These are phyloP conservation scores for Hyaloraphidium curvatum DNA, from an alignment of 192 early-diverging fungal species.

Conservation along the genomic window DNA sequence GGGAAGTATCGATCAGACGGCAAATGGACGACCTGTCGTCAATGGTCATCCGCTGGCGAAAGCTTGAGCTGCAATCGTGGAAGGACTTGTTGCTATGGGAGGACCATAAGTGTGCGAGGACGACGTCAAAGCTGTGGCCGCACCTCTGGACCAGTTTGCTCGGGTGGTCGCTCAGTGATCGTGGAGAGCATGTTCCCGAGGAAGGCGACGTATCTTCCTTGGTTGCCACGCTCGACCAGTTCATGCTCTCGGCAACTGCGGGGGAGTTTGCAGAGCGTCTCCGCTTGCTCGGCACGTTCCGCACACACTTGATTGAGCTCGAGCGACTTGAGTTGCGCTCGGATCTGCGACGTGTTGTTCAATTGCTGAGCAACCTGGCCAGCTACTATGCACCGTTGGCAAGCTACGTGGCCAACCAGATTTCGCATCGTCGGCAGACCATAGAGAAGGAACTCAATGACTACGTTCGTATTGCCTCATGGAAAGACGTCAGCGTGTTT, in stretches of 20 bases:
- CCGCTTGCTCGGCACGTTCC: conserved; percentile 42
- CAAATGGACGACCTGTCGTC: conserved; percentile 43
- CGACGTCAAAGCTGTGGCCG: conserved; percentile 76
- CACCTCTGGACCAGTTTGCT: conserved; percentile 33
- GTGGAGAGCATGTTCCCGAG: background rate
- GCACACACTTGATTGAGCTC: conserved; percentile 20
- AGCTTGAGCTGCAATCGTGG: conserved; percentile 81
- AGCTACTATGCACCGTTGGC: conserved; percentile 67
- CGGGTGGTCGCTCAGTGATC: background rate
- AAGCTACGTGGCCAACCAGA: conserved; percentile 26
- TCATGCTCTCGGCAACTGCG: conserved; percentile 50
- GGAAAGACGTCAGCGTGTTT: conserved; percentile 91
- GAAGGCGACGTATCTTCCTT: conserved; percentile 12
- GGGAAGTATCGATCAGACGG: conserved; percentile 51
- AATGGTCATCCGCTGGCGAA: conserved; percentile 77
- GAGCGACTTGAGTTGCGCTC: conserved; percentile 9
- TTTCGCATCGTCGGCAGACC: conserved; percentile 40
- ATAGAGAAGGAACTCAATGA: conserved; percentile 77
- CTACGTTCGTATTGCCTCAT: conserved; percentile 86
- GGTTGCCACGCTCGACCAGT: conserved; percentile 57
- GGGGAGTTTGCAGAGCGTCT: conserved; percentile 65
- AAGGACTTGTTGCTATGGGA: conserved; percentile 64
- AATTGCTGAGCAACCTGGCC: conserved; percentile 49
- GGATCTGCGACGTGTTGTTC: conserved; percentile 7
- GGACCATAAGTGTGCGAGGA: conserved; percentile 41